A percentile compares a stretch with the other conserved stretches of the same genome.
phyloP scores from a whole-genome alignment of 495 filamentous ascomycete genomes.

The Penicillium coprophilum region DNA sequence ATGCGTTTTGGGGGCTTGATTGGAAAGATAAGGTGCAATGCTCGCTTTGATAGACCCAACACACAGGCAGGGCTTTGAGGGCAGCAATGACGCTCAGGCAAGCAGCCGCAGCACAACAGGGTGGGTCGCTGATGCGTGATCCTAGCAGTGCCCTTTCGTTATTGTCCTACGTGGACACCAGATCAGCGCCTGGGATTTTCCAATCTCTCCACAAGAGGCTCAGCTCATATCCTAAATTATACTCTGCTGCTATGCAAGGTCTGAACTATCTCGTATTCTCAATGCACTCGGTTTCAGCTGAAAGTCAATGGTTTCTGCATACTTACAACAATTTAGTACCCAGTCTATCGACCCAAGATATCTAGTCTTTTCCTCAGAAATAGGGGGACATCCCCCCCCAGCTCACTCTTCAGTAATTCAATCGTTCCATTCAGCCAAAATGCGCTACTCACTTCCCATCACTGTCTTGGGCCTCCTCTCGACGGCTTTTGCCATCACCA shows the following conservation, averaged over 20 bases:
- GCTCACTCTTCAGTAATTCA: slow-evolving; percentile 3
- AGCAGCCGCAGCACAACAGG: no score
- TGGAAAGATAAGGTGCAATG: slow-evolving; percentile 20
- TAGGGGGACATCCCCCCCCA: not conserved
- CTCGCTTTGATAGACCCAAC: slow-evolving; percentile 14
- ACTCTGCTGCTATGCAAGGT: slow-evolving; percentile 4
- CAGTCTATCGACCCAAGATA: slow-evolving; percentile 7
- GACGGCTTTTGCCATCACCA: slow-evolving; percentile 17
- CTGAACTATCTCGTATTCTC: slow-evolving; percentile 16
- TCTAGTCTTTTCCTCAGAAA: not conserved
- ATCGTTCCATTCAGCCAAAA: slow-evolving; percentile 14
- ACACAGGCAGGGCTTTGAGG: no score
- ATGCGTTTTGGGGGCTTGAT: slow-evolving; percentile 2
- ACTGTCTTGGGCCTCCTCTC: slow-evolving; percentile 14
- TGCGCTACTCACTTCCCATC: slow-evolving; percentile 16
- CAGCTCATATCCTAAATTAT: slow-evolving; percentile 5
- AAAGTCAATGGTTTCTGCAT: slow-evolving; percentile 6
- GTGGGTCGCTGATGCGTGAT: slow-evolving; percentile 7
- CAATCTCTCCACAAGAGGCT: slow-evolving; percentile 7
- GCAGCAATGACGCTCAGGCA: no score
- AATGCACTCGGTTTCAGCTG: slow-evolving; percentile 9
- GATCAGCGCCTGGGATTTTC: not conserved
- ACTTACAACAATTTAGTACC: slow-evolving; percentile 3
- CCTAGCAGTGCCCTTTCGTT: slow-evolving; percentile 7
- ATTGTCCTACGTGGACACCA: slow-evolving; percentile 10